These are phyloP conservation scores for Marchantia paleacea DNA, from an alignment of 225 moss, liverwort and hornwort genomes.

Conservation along the genomic window DNA sequence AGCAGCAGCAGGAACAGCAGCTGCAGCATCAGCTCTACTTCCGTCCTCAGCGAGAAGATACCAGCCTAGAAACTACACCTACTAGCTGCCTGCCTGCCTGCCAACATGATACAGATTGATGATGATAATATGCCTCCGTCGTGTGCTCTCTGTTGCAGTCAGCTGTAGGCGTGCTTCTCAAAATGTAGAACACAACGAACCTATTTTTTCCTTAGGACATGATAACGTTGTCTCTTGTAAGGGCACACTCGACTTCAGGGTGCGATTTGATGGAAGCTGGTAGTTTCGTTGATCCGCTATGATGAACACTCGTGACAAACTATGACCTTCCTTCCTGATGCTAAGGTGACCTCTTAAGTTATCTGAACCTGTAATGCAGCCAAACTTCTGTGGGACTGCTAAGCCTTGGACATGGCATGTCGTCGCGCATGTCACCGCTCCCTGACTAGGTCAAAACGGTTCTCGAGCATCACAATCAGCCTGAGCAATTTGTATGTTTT, in stretches of 20 bases:
- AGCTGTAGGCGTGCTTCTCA: too few relatives aligned
- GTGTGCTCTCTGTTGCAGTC: too few relatives aligned
- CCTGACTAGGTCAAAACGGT: neutral
- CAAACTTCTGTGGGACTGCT: neutral
- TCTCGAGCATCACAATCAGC: neutral
- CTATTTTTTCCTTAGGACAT: neutral
- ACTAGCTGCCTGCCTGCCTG: too few relatives aligned
- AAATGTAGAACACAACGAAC: too few relatives aligned
- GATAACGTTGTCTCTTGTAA: neutral
- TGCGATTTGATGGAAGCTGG: neutral
- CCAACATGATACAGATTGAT: too few relatives aligned
- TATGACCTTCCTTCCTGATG: neutral
- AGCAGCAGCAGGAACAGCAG: too few relatives aligned
- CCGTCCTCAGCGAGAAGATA: too few relatives aligned
- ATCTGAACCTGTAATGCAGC: slow-evolving; percentile 6
- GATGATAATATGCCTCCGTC: too few relatives aligned
- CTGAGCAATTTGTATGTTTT: neutral
- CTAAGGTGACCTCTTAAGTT: neutral
- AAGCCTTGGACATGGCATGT: neutral
- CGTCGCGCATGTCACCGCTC: neutral
- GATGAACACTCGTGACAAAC: neutral
- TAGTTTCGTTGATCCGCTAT: neutral
- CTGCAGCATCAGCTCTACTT: too few relatives aligned
- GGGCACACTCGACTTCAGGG: neutral
- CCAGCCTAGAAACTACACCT: too few relatives aligned